Base-by-base conservation (phyloP, 805 yeast species). In the Cyberlindnera lachancei region DNA sequence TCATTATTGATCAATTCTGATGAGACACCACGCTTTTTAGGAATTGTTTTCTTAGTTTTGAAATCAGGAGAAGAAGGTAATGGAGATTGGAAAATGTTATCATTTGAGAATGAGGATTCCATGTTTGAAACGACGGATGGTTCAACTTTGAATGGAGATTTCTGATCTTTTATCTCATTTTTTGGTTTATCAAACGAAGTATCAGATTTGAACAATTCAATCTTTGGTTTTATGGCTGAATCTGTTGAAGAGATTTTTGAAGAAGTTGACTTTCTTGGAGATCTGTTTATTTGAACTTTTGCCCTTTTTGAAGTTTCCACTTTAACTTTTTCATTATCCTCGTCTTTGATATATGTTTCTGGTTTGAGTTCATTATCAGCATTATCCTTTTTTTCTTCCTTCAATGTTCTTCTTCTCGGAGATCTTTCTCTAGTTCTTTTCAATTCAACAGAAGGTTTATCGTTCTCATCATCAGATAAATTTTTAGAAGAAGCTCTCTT, bases 51-150 rank as follows among this genome's bases (percentile, higher is more conserved):
- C 13, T 34, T 38, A 4, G 36, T 6, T 10, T 33, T 38, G 18
- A 34, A 18, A 8, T 43, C 45, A 8, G 50, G 46, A 1, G 53
- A 46, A 7, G 45, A 26, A 12, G 52, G 42, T 1, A 44, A 13
- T 11, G 51, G 38, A 3, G 52, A 37, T 37, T 63, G 68, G 41
- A 61, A 62, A 4, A 59, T 53, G 37, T 61, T 60, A 8, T 58
- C 62, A 17, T 45, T 43, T 1, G 59, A 46, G 38, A 63, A 58
- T 8, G 56, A 48, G 1, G 46, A 41, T 9, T 52, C 53, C 11
- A 27, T 11, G 10, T 31, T 39, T n/a, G n/a, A n/a, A n/a, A n/a
- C n/a, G n/a, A n/a, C n/a, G n/a, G n/a, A n/a, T 5, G 36, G 15
- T 11, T 32, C 38, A 23, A 34, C 34, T 25, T 41, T 39, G 21